These are phyloP conservation scores for Xylariaceae sp. DNA, from an alignment of 2,329 filamentous ascomycete species.

Conservation along the genomic window DNA sequence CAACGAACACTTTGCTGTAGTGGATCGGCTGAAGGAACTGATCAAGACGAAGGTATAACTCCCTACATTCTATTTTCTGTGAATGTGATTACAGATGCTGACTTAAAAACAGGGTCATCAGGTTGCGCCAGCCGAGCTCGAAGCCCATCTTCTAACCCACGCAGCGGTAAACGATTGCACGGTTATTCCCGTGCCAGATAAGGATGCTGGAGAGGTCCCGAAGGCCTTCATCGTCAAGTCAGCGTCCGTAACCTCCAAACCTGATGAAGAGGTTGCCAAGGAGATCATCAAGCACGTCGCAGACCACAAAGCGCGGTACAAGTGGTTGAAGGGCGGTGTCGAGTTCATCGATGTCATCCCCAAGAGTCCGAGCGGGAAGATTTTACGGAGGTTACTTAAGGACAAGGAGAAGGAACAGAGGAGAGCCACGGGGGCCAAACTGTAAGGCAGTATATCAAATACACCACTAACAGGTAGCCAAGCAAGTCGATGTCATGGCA, in stretches of 20 bases:
- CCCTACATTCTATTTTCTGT: not conserved
- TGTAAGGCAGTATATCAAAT: slow-evolving; percentile 34
- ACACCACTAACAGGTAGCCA: no score
- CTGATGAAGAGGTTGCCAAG: slow-evolving; percentile 35
- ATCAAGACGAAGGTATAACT: slow-evolving; percentile 46
- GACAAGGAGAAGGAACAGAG: slow-evolving; percentile 64
- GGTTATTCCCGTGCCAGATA: slow-evolving; percentile 68
- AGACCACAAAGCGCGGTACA: slow-evolving; percentile 54
- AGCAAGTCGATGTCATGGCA: no score
- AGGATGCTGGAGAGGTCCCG: slow-evolving; percentile 59
- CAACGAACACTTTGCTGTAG: slow-evolving; percentile 77
- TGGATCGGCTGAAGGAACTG: slow-evolving; percentile 62
- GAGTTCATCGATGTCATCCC: slow-evolving; percentile 49
- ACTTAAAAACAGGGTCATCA: slow-evolving; percentile 61
- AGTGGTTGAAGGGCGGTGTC: slow-evolving; percentile 43
- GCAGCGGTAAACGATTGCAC: slow-evolving; percentile 72
- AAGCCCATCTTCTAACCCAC: slow-evolving; percentile 73
- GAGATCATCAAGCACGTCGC: slow-evolving; percentile 50
- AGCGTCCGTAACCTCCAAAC: slow-evolving; percentile 25
- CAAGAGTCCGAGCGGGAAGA: slow-evolving; percentile 63
- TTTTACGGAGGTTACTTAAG: slow-evolving; percentile 56
- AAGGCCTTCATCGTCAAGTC: slow-evolving; percentile 63
- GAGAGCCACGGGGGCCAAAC: slow-evolving; percentile 54
- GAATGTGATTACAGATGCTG: not conserved
- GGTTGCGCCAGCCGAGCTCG: slow-evolving; percentile 79